phyloP scores from a whole-genome alignment of 352 stramenopile genomes.

The Chrysophaeum taylorii region DNA sequence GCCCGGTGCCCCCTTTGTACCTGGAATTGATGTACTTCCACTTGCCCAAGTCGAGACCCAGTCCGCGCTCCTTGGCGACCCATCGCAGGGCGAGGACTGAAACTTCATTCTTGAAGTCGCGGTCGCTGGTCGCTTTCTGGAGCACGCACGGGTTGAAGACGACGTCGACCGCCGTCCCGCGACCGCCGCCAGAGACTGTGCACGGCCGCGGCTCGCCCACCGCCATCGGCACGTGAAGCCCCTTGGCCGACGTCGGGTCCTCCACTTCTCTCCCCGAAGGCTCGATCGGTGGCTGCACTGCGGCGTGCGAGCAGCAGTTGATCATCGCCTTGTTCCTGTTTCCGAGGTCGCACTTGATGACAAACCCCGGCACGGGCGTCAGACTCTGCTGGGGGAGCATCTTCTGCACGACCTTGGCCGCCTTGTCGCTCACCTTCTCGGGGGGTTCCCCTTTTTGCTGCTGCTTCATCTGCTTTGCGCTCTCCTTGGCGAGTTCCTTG shows the following conservation, averaged over 20 bases:
- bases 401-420: not conserved
- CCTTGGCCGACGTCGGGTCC: not conserved
- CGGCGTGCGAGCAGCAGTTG: conserved; percentile 16
- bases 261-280: not conserved
- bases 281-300: conserved; percentile 3
- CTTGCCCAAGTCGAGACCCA: not conserved
- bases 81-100: conserved; percentile 15
- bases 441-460: not conserved
- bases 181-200: not conserved
- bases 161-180: conserved; percentile 14
- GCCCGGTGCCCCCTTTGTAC: conserved; percentile 15
- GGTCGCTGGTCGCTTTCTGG: not conserved
- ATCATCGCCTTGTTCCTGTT: conserved; percentile 16
- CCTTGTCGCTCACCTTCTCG: not conserved
- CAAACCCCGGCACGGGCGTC: conserved; percentile 8
- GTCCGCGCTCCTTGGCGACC: conserved; percentile 8
- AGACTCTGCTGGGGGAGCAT: not conserved
- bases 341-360: conserved; percentile 7
- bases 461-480: conserved; percentile 3
- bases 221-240: conserved; percentile 17
- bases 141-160: conserved; percentile 17
- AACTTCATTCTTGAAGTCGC: conserved; percentile 6
- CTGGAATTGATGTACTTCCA: conserved; percentile 22
- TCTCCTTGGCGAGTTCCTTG: conserved; percentile 14
- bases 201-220: conserved; percentile 2